Evolutionary conservation across 2,329 filamentous ascomycete genomes (phyloP).

Genomic region (Paecilomyces fulvus): DNA sequence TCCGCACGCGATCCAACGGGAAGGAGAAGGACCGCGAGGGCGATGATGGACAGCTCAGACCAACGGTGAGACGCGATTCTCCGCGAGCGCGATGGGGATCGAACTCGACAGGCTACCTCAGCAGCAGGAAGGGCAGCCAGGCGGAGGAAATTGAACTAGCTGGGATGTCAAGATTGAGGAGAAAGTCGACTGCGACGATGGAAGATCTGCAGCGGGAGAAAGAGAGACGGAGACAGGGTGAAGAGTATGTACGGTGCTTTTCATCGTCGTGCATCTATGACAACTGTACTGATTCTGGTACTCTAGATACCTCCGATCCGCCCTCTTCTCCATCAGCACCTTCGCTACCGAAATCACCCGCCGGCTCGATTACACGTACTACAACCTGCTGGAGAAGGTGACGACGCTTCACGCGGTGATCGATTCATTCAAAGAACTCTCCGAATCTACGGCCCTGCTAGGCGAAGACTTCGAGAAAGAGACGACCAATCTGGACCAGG

Average conservation of each 20-base stretch:
- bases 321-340: constrained; percentile 27
- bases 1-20: constrained; percentile 22
- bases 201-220: constrained; percentile 27
- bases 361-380: constrained; percentile 41
- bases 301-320: constrained; percentile 22
- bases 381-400: constrained; percentile 38
- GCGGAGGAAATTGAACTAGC: constrained; percentile 18
- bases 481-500: constrained; percentile 25
- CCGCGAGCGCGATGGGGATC: constrained; percentile 25
- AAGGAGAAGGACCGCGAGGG: constrained; percentile 23
- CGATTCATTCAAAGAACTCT: constrained; percentile 33
- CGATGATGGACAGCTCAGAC: constrained; percentile 22
- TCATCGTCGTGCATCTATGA: background rate
- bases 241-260: constrained; percentile 53
- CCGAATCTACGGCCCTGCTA: constrained; percentile 26
- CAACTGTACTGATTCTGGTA: background rate
- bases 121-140: constrained; percentile 22
- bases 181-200: constrained; percentile 21
- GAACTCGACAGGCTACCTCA: constrained; percentile 19
- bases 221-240: constrained; percentile 67
- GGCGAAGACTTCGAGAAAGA: constrained; percentile 32
- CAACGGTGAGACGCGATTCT: constrained; percentile 19
- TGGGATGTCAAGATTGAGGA: constrained; percentile 13
- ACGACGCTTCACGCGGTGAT: constrained; percentile 33
- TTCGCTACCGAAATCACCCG: constrained; percentile 37